A percentile compares a stretch with the other conserved stretches of the same genome.
These are phyloP conservation scores for Tolypocladium pustulatum DNA, from an alignment of 2,329 filamentous ascomycete species.

Conservation along the genomic window DNA sequence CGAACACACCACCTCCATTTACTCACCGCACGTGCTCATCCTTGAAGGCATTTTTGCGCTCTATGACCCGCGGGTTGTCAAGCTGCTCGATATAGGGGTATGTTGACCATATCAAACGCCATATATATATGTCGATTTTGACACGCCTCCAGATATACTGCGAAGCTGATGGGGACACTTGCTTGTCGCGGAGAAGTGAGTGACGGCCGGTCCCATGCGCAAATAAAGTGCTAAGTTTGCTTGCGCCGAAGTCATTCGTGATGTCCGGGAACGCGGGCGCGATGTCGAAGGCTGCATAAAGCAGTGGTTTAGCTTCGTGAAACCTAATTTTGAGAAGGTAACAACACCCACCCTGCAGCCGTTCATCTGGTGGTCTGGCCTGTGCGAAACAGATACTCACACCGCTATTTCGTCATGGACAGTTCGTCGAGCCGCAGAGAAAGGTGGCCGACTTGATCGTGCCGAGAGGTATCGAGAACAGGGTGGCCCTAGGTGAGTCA, in stretches of 20 bases:
- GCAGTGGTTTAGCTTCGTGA: conserved; percentile 94
- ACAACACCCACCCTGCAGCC: neutral
- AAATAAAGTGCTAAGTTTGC: neutral
- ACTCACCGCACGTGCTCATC: conserved; percentile 92
- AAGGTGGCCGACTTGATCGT: conserved; percentile 92
- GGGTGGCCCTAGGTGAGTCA: conserved; percentile 67
- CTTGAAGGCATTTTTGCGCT: conserved; percentile 94
- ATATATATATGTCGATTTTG: neutral
- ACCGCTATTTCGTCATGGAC: neutral
- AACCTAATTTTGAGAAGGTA: conserved; percentile 85
- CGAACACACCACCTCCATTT: conserved; percentile 73
- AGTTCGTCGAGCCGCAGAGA: conserved; percentile 84
- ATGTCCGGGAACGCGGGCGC: conserved; percentile 79
- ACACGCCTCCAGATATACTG: conserved; percentile 67
- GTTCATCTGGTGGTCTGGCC: neutral
- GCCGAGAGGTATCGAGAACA: conserved; percentile 87
- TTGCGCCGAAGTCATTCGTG: conserved; percentile 57
- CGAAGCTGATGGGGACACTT: conserved; percentile 91
- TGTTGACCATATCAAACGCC: conserved; percentile 3
- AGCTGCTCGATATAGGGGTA: conserved; percentile 84
- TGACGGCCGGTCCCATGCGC: neutral
- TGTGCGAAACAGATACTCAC: neutral
- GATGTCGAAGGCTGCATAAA: conserved; percentile 95
- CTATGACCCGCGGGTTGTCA: conserved; percentile 75
- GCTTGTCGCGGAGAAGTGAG: conserved; percentile 77